Evolutionary conservation across 495 filamentous ascomycete species (phyloP).

Genomic region (Acidomyces sp.): DNA sequence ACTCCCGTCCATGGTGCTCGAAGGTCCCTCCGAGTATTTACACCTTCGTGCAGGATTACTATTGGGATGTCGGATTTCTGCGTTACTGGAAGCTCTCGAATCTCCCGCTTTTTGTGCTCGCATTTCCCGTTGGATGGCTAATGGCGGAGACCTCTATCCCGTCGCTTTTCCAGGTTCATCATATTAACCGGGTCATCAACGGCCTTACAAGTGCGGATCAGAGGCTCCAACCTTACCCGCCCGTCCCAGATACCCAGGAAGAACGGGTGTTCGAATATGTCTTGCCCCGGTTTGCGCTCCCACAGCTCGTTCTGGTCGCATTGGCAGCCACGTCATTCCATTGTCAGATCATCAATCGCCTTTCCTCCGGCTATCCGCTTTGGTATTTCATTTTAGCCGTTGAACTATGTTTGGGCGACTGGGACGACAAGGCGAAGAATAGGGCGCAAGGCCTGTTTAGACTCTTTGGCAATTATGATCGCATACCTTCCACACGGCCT

Average conservation of each 20-base stretch:
- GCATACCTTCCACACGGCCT: conserved; percentile 1
- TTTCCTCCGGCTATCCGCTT: conserved; percentile 76
- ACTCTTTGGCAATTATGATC: conserved; percentile 7
- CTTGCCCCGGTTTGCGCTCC: conserved; percentile 46
- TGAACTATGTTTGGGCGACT: neutral
- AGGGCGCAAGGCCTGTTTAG: neutral
- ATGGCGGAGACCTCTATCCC: conserved; percentile 42
- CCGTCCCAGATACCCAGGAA: neutral
- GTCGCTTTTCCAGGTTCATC: conserved; percentile 3
- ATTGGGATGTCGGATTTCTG: conserved; percentile 85
- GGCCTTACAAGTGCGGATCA: neutral
- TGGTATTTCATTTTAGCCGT: conserved; percentile 72
- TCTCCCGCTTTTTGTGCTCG: conserved; percentile 75
- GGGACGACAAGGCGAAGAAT: neutral
- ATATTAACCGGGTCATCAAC: conserved; percentile 4
- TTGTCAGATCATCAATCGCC: conserved; percentile 81
- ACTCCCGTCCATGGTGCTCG: conserved; percentile 59
- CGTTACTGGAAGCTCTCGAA: conserved; percentile 84
- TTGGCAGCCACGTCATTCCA: conserved; percentile 70
- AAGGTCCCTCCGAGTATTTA: conserved; percentile 69
- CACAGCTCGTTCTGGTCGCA: conserved; percentile 57
- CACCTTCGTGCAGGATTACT: conserved; percentile 70
- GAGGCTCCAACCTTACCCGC: conserved; percentile 8
- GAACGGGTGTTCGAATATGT: conserved; percentile 6
- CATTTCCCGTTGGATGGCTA: conserved; percentile 62